A percentile compares a stretch with the other conserved stretches of the same genome.
Evolutionary conservation across 805 yeast species (phyloP).

Genomic region (Tetrapisispora fleetii): DNA sequence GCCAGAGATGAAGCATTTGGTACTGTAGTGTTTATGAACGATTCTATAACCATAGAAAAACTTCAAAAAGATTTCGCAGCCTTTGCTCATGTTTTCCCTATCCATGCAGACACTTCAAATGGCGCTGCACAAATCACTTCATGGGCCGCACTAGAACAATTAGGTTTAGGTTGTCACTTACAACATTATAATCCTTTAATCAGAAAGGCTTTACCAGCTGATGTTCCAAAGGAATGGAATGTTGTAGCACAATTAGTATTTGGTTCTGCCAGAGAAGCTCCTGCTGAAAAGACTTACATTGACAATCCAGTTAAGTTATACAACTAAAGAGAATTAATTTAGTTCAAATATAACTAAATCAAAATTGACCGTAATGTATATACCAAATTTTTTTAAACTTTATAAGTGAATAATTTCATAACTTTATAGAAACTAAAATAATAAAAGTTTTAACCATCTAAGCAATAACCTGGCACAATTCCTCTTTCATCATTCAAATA

Average conservation of each 20-base stretch:
- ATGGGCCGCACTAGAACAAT: slow-evolving; percentile 39
- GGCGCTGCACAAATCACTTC: slow-evolving; percentile 42
- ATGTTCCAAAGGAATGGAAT: slow-evolving; percentile 35
- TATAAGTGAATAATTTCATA: too few relatives aligned
- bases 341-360: background rate
- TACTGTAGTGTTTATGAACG: slow-evolving; percentile 41
- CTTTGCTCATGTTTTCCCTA: slow-evolving; percentile 37
- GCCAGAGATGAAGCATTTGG: slow-evolving; percentile 40
- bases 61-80: slow-evolving; percentile 36
- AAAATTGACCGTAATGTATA: background rate
- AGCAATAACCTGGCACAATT: slow-evolving; percentile 33
- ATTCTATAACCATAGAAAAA: slow-evolving; percentile 30
- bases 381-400: background rate
- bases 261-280: slow-evolving; percentile 33
- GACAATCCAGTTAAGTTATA: slow-evolving; percentile 35
- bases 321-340: slow-evolving; percentile 4
- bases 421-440: background rate
- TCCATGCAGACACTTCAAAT: slow-evolving; percentile 37
- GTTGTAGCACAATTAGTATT: slow-evolving; percentile 43
- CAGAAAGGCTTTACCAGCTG: slow-evolving; percentile 30
- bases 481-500: slow-evolving; percentile 33
- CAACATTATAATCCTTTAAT: slow-evolving; percentile 44
- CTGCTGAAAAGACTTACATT: slow-evolving; percentile 34
- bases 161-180: slow-evolving; percentile 41
- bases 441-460: slow-evolving; percentile 6